Percentiles rank a stretch among this genome's conserved stretches.
These are phyloP conservation scores for Nannochloris sp. DNA, from an alignment of 139 green algal genomes.

Conservation along the genomic window DNA sequence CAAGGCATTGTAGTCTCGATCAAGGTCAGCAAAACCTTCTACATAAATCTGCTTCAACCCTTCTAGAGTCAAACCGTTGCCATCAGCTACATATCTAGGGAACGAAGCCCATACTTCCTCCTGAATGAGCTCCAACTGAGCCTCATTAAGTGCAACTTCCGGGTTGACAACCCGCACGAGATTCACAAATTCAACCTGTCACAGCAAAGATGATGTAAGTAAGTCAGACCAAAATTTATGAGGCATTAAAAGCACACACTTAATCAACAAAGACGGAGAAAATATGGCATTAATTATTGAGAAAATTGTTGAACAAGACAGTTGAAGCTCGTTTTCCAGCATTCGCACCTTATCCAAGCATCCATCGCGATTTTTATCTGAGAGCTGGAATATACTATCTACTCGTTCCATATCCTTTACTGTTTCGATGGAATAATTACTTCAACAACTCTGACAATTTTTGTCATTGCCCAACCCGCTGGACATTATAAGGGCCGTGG, in stretches of 20 bases:
- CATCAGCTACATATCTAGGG: not conserved
- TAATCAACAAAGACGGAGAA: no score
- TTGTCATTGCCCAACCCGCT: not conserved
- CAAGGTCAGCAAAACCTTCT: slow-evolving; percentile 15
- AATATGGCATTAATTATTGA: not conserved
- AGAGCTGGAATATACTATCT: not conserved
- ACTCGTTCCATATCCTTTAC: not conserved
- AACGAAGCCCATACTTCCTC: slow-evolving; percentile 26
- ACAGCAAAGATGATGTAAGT: not conserved
- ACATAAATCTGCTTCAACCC: slow-evolving; percentile 20
- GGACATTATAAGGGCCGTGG: no score
- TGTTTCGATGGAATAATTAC: no score
- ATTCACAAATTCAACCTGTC: slow-evolving; percentile 21
- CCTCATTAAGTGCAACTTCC: slow-evolving; percentile 9
- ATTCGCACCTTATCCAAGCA: slow-evolving; percentile 23
- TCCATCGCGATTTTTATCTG: slow-evolving; percentile 9
- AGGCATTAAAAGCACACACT: no score
- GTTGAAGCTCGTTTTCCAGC: not conserved
- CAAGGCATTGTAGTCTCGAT: slow-evolving; percentile 27
- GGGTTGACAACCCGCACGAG: slow-evolving; percentile 19
- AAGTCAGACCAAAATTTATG: not conserved
- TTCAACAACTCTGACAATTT: not conserved
- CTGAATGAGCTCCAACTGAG: slow-evolving; percentile 16
- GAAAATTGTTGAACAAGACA: not conserved
- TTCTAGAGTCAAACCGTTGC: slow-evolving; percentile 13